phyloP scores from a whole-genome alignment of 768 basidiomycete species.

The Infundibulicybe gibba region DNA sequence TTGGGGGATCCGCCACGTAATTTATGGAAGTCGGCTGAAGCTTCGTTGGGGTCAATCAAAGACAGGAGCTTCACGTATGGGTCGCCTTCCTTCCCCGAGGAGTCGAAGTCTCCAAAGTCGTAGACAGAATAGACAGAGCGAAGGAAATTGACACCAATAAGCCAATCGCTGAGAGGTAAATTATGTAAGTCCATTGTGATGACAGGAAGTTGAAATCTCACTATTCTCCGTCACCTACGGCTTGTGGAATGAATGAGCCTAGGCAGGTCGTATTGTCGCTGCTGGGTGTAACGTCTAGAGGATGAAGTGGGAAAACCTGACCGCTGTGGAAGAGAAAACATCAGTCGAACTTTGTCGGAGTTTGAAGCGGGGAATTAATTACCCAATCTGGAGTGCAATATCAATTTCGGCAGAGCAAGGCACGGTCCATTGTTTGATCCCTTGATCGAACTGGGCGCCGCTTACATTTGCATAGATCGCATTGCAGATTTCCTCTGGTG shows the following conservation, averaged over 20 bases:
- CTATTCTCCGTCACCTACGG: conserved; percentile 66
- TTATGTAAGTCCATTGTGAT: neutral
- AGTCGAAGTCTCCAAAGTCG: conserved; percentile 78
- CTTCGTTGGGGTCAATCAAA: conserved; percentile 63
- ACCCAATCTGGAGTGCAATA: conserved; percentile 79
- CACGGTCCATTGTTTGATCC: conserved; percentile 61
- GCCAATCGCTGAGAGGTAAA: conserved; percentile 60
- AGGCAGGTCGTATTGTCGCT: conserved; percentile 53
- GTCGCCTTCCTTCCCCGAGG: conserved; percentile 60
- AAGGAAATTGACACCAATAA: conserved; percentile 79
- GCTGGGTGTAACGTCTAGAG: conserved; percentile 65
- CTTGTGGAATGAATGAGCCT: conserved; percentile 73
- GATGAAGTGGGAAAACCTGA: conserved; percentile 75
- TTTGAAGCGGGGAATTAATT: conserved; percentile 16
- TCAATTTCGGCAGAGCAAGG: conserved; percentile 76
- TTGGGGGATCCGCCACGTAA: conserved; percentile 61
- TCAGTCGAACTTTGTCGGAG: neutral
- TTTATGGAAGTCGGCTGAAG: conserved; percentile 67
- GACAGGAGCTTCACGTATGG: conserved; percentile 78
- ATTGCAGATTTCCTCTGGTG: conserved; percentile 56
- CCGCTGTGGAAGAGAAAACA: conserved; percentile 41
- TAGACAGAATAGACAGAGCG: conserved; percentile 82
- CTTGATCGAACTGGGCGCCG: conserved; percentile 57
- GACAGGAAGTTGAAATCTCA: conserved; percentile 26
- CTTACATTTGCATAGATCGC: conserved; percentile 65